Conservation (phyloP, 2,329 filamentous ascomycete genomes). For the Harringtonia lauricola region DNA sequence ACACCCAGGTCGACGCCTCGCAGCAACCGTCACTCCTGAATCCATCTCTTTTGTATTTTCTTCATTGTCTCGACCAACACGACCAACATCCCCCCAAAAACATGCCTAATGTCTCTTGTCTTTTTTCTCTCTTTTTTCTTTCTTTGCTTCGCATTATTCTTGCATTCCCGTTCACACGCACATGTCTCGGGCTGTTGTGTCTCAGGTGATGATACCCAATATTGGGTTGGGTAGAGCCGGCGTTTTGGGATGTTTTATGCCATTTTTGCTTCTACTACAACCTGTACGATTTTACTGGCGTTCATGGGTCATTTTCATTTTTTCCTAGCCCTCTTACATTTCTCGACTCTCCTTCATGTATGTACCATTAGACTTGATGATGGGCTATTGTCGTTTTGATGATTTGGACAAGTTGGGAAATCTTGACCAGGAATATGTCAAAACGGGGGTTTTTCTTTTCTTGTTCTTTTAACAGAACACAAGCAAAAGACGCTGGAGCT, state of each 20-base stretch:
- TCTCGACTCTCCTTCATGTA: background rate
- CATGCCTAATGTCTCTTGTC: background rate
- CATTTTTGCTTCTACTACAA: background rate
- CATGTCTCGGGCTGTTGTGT: background rate
- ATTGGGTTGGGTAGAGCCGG: background rate
- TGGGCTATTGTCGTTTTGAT: background rate
- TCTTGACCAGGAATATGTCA: no score
- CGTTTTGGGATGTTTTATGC: background rate
- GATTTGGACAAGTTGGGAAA: background rate
- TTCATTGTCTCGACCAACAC: background rate
- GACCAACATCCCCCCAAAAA: background rate
- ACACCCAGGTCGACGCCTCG: constrained; percentile 25
- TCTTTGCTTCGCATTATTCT: background rate
- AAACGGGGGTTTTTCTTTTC: background rate
- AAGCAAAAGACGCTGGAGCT: no score
- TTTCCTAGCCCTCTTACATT: constrained; percentile 10
- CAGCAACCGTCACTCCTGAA: constrained; percentile 32
- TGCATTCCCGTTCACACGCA: background rate
- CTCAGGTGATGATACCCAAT: background rate
- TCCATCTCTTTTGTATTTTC: constrained; percentile 1
- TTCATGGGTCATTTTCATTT: background rate
- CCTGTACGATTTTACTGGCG: background rate
- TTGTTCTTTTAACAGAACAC: background rate
- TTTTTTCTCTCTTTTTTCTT: background rate
- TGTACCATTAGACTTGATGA: background rate